These are phyloP conservation scores for Neoarthrinium moseri DNA, from an alignment of 2,329 filamentous ascomycete species.

Conservation along the genomic window DNA sequence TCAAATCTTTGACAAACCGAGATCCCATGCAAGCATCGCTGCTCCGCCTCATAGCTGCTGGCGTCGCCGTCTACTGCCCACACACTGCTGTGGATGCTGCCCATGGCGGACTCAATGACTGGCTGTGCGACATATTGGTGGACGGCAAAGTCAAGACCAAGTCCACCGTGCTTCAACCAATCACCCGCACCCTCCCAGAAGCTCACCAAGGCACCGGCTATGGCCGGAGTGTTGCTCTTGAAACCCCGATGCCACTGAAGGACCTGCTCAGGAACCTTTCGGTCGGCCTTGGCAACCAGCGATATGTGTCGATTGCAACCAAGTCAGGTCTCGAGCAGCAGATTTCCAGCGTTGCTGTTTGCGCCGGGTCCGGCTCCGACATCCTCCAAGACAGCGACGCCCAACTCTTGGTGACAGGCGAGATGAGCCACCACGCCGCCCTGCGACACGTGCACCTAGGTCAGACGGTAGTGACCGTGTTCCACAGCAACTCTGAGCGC, in stretches of 20 bases:
- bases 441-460: constrained; percentile 83
- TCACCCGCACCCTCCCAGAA: constrained; percentile 36
- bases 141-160: constrained; percentile 37
- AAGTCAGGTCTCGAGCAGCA: constrained; percentile 23
- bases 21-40: constrained; percentile 87
- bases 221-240: constrained; percentile 47
- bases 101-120: constrained; percentile 82
- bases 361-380: constrained; percentile 82
- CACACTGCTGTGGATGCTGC: constrained; percentile 94
- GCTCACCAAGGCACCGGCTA: constrained; percentile 51
- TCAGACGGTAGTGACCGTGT: constrained; percentile 77
- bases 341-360: constrained; percentile 74
- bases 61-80: constrained; percentile 92
- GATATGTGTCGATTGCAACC: constrained; percentile 47
- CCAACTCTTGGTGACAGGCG: constrained; percentile 85
- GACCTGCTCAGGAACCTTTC: constrained; percentile 56
- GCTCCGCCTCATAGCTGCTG: constrained; percentile 76
- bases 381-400: constrained; percentile 70
- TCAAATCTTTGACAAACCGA: constrained; percentile 82
- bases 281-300: constrained; percentile 64
- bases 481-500: constrained; percentile 92
- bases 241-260: constrained; percentile 33
- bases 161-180: constrained; percentile 45
- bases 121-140: constrained; percentile 85
- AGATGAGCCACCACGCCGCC: constrained; percentile 91